phyloP scores from a whole-genome alignment of 805 yeast genomes.

The Nakazawaea wyomingensis region DNA sequence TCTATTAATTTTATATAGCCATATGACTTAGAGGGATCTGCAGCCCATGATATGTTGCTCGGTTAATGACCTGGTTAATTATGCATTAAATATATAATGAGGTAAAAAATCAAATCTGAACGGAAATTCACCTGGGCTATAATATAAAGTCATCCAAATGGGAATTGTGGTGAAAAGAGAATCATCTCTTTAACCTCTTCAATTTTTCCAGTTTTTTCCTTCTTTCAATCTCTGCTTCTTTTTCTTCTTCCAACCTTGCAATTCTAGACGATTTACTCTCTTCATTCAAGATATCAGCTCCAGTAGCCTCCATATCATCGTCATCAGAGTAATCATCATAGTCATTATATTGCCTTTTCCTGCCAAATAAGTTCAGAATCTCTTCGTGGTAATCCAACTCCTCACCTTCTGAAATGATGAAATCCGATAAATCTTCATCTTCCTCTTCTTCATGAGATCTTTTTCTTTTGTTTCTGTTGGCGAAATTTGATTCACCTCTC shows the following conservation, averaged over 20 bases:
- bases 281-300: constrained; percentile 80
- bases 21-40: too few species aligned
- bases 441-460: constrained; percentile 30
- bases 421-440: constrained; percentile 34
- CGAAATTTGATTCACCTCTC: not conserved
- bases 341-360: constrained; percentile 41
- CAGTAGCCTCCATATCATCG: constrained; percentile 91
- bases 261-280: constrained; percentile 63
- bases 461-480: too few species aligned
- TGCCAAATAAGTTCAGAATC: constrained; percentile 83
- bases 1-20: too few species aligned
- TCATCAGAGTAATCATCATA: constrained; percentile 43
- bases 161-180: too few species aligned
- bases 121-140: too few species aligned
- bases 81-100: too few species aligned
- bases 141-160: too few species aligned
- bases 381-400: constrained; percentile 47
- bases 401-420: constrained; percentile 51
- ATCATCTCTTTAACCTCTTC: constrained; percentile 16
- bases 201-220: constrained; percentile 40
- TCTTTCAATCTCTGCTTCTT: constrained; percentile 61
- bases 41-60: too few species aligned
- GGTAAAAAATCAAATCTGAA: too few species aligned
- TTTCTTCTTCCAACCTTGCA: constrained; percentile 72
- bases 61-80: too few species aligned